These are phyloP conservation scores for Ormosia semicastrata DNA, from an alignment of 306 rosid species.

Conservation along the genomic window DNA sequence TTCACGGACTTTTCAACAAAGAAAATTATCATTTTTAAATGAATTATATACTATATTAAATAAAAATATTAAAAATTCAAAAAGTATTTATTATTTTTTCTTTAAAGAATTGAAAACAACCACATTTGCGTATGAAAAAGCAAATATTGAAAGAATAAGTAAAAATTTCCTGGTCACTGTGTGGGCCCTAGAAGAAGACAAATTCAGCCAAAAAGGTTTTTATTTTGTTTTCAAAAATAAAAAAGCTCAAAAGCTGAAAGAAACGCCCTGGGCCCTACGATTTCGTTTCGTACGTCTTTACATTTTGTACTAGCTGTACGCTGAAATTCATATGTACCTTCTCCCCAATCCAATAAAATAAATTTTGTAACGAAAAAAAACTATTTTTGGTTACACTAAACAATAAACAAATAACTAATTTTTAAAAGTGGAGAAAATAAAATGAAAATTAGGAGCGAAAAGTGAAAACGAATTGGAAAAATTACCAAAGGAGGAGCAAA, in stretches of 20 bases:
- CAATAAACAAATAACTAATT: no score
- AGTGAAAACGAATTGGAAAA: not conserved
- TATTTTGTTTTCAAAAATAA: not conserved
- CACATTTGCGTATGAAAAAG: no score
- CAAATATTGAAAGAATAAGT: no score
- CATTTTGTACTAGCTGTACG: not conserved
- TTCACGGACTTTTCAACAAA: not conserved
- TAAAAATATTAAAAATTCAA: no score
- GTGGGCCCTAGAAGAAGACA: not conserved
- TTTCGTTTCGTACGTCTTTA: not conserved
- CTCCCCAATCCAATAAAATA: not conserved
- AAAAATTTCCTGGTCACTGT: no score
- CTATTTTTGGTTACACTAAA: no score
- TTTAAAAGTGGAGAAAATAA: not conserved
- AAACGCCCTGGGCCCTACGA: not conserved
- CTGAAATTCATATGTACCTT: not conserved
- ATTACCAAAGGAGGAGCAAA: slow-evolving; percentile 62
- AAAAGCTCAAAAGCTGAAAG: not conserved
- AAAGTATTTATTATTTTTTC: not conserved
- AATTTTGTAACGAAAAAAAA: no score
- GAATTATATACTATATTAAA: no score
- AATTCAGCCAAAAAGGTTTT: not conserved
- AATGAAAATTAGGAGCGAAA: not conserved
- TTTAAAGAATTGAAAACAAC: no score
- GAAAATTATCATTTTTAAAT: not conserved